Evolutionary conservation across 2,329 filamentous ascomycete genomes (phyloP).

Genomic region (Plenodomus tracheiphilus): DNA sequence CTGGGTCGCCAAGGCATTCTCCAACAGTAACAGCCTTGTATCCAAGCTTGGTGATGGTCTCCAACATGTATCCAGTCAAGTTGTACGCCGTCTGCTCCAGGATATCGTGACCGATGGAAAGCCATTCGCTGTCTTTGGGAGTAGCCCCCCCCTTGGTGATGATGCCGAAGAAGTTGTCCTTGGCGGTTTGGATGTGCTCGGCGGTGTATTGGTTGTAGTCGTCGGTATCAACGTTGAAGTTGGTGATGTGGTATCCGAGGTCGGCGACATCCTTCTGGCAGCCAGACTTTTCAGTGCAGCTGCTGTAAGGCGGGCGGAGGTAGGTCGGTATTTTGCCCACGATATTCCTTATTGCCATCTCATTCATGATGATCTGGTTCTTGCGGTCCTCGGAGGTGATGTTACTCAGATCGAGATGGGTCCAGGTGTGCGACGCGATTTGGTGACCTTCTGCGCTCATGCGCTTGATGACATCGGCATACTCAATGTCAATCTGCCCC

Average conservation of each 20-base stretch:
- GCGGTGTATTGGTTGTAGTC: conserved; percentile 59
- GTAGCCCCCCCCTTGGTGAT: conserved; percentile 6
- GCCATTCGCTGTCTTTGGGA: conserved; percentile 34
- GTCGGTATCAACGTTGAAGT: conserved; percentile 61
- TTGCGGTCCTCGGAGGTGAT: conserved; percentile 46
- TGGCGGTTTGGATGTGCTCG: conserved; percentile 19
- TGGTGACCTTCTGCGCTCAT: conserved; percentile 60
- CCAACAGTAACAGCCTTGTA: conserved; percentile 50
- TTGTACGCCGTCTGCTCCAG: conserved; percentile 47
- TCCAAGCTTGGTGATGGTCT: conserved; percentile 35
- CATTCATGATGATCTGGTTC: conserved; percentile 53
- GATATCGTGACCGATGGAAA: conserved; percentile 57
- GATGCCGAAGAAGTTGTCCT: conserved; percentile 12
- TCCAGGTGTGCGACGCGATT: conserved; percentile 60
- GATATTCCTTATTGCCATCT: conserved; percentile 57
- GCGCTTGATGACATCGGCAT: conserved; percentile 55
- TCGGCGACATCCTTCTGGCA: conserved; percentile 41
- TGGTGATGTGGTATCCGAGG: conserved; percentile 61
- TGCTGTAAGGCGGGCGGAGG: conserved; percentile 51
- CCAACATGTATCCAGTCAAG: conserved; percentile 47
- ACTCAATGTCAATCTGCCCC: conserved; percentile 56
- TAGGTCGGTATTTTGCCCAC: conserved; percentile 57
- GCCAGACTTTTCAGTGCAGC: conserved; percentile 42
- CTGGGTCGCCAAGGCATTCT: conserved; percentile 48
- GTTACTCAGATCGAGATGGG: conserved; percentile 50